phyloP scores from a whole-genome alignment of 352 stramenopile genomes.

The Pythium monospermum region DNA sequence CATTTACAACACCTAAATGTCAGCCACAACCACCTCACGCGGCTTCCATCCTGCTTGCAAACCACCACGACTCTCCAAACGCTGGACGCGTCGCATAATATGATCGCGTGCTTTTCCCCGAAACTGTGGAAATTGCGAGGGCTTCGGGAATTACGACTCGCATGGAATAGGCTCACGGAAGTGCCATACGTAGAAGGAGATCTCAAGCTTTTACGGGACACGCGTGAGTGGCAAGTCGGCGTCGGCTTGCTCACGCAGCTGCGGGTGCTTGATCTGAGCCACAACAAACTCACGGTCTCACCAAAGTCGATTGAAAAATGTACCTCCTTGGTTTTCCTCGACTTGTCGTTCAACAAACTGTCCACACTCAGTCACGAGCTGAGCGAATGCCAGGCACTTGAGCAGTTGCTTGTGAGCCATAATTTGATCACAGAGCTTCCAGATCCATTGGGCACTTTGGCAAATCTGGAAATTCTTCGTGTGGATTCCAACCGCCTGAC shows the following conservation, averaged over 20 bases:
- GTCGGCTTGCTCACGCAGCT: slow-evolving; percentile 42
- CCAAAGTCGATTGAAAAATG: slow-evolving; percentile 55
- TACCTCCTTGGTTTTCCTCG: slow-evolving; percentile 28
- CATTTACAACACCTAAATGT: slow-evolving; percentile 50
- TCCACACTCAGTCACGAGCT: slow-evolving; percentile 33
- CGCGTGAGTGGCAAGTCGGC: slow-evolving; percentile 64
- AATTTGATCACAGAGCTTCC: slow-evolving; percentile 40
- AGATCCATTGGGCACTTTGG: slow-evolving; percentile 33
- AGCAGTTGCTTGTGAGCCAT: slow-evolving; percentile 32
- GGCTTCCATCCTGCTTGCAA: slow-evolving; percentile 60
- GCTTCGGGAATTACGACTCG: slow-evolving; percentile 45
- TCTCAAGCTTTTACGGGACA: slow-evolving; percentile 64
- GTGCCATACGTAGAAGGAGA: slow-evolving; percentile 65
- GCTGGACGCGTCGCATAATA: slow-evolving; percentile 52
- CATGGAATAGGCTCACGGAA: slow-evolving; percentile 42
- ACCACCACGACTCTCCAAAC: slow-evolving; percentile 41
- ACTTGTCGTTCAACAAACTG: slow-evolving; percentile 54
- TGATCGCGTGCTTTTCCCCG: slow-evolving; percentile 52
- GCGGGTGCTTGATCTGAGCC: slow-evolving; percentile 36
- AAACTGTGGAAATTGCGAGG: slow-evolving; percentile 59
- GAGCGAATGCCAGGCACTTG: slow-evolving; percentile 29
- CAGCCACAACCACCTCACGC: slow-evolving; percentile 49
- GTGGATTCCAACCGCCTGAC: slow-evolving; percentile 37
- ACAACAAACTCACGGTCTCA: slow-evolving; percentile 43
- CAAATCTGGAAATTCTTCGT: slow-evolving; percentile 32